Base-by-base conservation (phyloP, 306 rosid species). In the Acacia confusa region DNA sequence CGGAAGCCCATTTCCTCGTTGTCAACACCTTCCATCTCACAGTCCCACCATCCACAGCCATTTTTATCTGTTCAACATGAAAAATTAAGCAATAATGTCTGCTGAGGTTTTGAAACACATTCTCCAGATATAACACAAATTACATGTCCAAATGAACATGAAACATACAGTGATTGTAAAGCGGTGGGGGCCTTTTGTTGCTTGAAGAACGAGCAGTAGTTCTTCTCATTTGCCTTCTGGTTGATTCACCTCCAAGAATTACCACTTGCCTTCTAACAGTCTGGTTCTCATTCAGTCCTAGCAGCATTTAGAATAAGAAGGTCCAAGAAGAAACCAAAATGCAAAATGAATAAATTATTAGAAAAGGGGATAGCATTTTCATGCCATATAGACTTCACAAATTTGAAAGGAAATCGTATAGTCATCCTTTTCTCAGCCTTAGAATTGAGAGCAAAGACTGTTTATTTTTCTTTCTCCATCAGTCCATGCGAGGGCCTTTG, bases 1-100 rank as follows among this genome's bases (percentile, higher is more conserved):
- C 55, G 89, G 82, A 78, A 66, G 27, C 97, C 97, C 19, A 95
- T 85, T 86, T 83, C 97, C 85, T 90, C 97, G 32, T 83, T 89
- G 84, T 92, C 97, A 83, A 95, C 79, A 38, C 97, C 99, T 83
- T 92, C 99, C 97, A 89, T 91, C 85, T 91, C 82, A 67, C 82
- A 69, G 87, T 93, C 97, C 99, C 99, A 95, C 92, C 94, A 92
- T 55, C 99, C 99, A 19, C 87, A 17, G n/a, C 99, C 99, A 79
- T 92, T 90, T 72, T 89, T 90, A 89, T 95, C 97, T 95, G 91
- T 67, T 17, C 78, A 30, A 67, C 0, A 81, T 68, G 57, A 68
- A 81, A 61, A 76, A 38, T 55, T 52, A 53, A 66, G 76, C 1
- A 67, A 75, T 77, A 60, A 82, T 74, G 66, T 63, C 24, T 45